Percentiles rank a stretch among this genome's conserved stretches.
phyloP scores from a whole-genome alignment of 306 rosid species.

The Prunus dulcis region DNA sequence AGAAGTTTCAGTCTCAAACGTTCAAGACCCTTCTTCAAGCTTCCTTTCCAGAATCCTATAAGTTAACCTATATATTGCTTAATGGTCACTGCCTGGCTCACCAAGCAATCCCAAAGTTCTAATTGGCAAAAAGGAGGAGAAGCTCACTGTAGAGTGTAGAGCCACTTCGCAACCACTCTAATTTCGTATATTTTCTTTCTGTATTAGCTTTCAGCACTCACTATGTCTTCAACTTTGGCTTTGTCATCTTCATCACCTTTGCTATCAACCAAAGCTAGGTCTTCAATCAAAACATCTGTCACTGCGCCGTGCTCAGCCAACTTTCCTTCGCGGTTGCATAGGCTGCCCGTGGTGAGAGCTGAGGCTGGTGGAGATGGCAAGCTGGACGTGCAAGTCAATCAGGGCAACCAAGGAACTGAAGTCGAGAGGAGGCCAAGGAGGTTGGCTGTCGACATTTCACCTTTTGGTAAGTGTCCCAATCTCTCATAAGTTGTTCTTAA shows the following conservation, averaged over 20 bases:
- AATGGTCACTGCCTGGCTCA: neutral
- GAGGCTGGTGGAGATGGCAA: conserved; percentile 39
- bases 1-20: conserved; percentile 44
- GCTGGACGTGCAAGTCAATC: conserved; percentile 48
- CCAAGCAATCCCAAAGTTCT: neutral
- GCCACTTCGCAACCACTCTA: neutral
- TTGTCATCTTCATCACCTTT: conserved; percentile 37
- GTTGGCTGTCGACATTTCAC: conserved; percentile 46
- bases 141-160: neutral
- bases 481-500: too few relatives aligned
- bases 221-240: conserved; percentile 59
- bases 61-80: conserved; percentile 37
- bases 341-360: conserved; percentile 37
- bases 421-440: conserved; percentile 50
- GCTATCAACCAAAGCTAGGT: conserved; percentile 29
- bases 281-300: neutral
- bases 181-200: neutral
- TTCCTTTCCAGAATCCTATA: conserved; percentile 10
- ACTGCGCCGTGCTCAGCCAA: conserved; percentile 28
- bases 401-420: conserved; percentile 32
- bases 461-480: conserved; percentile 47
- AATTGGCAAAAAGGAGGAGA: neutral
- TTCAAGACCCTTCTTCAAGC: conserved; percentile 50
- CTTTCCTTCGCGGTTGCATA: conserved; percentile 26
- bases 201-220: neutral